Percentiles rank a stretch among this genome's conserved stretches.
Conservation (phyloP, 345 rosid genomes). For the Syzygium aromaticum region DNA sequence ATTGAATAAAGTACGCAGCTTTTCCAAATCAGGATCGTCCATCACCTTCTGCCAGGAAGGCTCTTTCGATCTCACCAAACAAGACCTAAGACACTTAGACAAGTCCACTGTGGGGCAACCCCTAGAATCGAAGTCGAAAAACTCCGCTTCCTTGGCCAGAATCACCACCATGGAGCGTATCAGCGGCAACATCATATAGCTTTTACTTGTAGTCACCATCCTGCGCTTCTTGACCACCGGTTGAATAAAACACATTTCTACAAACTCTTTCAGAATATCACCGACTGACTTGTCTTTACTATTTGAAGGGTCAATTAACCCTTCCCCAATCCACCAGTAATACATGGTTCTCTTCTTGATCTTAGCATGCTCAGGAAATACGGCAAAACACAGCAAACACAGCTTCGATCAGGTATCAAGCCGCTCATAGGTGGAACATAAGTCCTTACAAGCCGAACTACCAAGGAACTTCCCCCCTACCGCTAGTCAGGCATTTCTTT, state of each 20-base stretch:
- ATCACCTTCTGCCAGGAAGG: not conserved
- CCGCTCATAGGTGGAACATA: not conserved
- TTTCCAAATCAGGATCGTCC: not conserved
- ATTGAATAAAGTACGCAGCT: conserved; percentile 15
- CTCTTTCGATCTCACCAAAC: not conserved
- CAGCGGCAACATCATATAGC: conserved; percentile 4
- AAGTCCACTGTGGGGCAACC: not conserved
- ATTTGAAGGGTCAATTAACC: not conserved
- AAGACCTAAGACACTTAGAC: not conserved
- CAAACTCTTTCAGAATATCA: conserved; percentile 4
- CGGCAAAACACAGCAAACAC: conserved; percentile 2
- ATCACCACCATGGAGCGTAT: not conserved
- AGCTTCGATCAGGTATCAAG: not conserved
- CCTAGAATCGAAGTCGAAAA: not conserved
- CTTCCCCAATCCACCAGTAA: conserved; percentile 21
- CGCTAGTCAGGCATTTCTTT: not conserved
- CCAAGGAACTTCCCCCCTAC: not conserved
- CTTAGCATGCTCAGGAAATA: conserved; percentile 1
- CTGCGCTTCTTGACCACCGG: not conserved
- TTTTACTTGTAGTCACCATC: not conserved
- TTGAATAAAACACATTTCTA: not conserved
- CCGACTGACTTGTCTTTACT: not conserved
- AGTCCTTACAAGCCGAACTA: not conserved
- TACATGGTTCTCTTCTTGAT: conserved; percentile 4
- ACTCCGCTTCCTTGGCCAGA: not conserved